A percentile compares a stretch with the other conserved stretches of the same genome.
Conservation (phyloP, 306 rosid species). For the Pyrus bretschneideri region DNA sequence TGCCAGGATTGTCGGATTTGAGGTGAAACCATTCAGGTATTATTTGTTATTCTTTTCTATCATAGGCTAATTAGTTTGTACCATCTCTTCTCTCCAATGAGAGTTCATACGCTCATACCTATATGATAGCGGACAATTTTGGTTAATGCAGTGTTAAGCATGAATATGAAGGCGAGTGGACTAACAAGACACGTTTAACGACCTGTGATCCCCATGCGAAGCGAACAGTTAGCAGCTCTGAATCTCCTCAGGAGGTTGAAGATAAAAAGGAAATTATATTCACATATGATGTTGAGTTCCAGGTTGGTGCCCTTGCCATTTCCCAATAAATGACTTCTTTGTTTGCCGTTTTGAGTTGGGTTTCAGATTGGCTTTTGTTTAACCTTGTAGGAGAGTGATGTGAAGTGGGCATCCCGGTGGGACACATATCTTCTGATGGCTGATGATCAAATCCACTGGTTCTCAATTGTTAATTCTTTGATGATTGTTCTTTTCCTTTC, state of each 20-base stretch:
- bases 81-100: background rate
- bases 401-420: slow-evolving; percentile 99
- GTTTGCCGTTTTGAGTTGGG: background rate
- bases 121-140: slow-evolving; percentile 14
- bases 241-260: slow-evolving; percentile 80
- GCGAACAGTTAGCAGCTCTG: slow-evolving; percentile 50
- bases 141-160: slow-evolving; percentile 58
- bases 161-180: slow-evolving; percentile 69
- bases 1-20: slow-evolving; percentile 88
- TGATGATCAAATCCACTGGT: slow-evolving; percentile 97
- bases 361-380: slow-evolving; percentile 6
- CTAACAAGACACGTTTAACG: slow-evolving; percentile 40
- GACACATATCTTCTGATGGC: slow-evolving; percentile 95
- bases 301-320: slow-evolving; percentile 42
- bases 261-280: slow-evolving; percentile 77
- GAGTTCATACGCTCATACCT: background rate
- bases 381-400: slow-evolving; percentile 65
- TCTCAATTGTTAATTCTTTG: slow-evolving; percentile 76
- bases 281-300: slow-evolving; percentile 82
- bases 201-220: slow-evolving; percentile 87
- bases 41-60: slow-evolving; percentile 9
- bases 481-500: slow-evolving; percentile 91
- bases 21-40: slow-evolving; percentile 87
- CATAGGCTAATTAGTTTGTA: background rate
- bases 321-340: background rate